Conservation (phyloP, 2,329 filamentous ascomycete species). For the Cercospora citrullina region DNA sequence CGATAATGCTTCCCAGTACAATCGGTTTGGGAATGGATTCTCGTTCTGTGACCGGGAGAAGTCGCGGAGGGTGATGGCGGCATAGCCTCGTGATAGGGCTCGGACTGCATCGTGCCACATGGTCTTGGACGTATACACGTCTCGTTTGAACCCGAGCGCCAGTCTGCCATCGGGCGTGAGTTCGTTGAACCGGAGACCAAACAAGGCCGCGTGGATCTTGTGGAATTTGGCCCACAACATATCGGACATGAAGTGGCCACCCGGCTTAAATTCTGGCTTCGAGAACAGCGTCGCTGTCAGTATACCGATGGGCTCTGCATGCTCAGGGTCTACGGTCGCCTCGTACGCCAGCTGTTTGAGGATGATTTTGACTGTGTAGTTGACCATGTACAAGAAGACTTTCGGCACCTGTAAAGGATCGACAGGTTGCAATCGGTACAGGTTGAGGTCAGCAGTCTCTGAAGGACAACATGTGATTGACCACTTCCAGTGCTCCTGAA, state of each 20-base stretch:
- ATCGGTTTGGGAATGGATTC: slow-evolving; percentile 74
- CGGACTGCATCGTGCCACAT: slow-evolving; percentile 15
- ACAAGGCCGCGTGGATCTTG: slow-evolving; percentile 77
- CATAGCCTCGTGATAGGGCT: slow-evolving; percentile 60
- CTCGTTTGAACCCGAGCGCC: slow-evolving; percentile 68
- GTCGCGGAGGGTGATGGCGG: slow-evolving; percentile 77
- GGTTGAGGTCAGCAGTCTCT: slow-evolving; percentile 15
- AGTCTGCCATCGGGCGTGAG: slow-evolving; percentile 66
- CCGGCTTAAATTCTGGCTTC: slow-evolving; percentile 57
- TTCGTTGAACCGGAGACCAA: slow-evolving; percentile 63
- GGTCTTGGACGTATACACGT: slow-evolving; percentile 12
- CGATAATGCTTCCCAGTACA: slow-evolving; percentile 81
- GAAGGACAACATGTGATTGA: slow-evolving; percentile 5
- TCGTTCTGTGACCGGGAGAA: slow-evolving; percentile 67
- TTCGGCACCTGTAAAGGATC: slow-evolving; percentile 10
- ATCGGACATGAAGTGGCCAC: slow-evolving; percentile 72
- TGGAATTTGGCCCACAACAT: slow-evolving; percentile 87
- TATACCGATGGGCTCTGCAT: slow-evolving; percentile 76
- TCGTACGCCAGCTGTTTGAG: slow-evolving; percentile 60
- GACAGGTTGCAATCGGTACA: slow-evolving; percentile 14
- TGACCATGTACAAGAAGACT: slow-evolving; percentile 62
- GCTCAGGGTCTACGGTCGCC: slow-evolving; percentile 41
- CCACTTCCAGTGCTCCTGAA: slow-evolving; percentile 19
- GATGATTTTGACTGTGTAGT: slow-evolving; percentile 71
- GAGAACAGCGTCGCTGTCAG: slow-evolving; percentile 74